Evolutionary conservation across 2,329 filamentous ascomycete genomes (phyloP).

Genomic region (Pleurostoma richardsiae): DNA sequence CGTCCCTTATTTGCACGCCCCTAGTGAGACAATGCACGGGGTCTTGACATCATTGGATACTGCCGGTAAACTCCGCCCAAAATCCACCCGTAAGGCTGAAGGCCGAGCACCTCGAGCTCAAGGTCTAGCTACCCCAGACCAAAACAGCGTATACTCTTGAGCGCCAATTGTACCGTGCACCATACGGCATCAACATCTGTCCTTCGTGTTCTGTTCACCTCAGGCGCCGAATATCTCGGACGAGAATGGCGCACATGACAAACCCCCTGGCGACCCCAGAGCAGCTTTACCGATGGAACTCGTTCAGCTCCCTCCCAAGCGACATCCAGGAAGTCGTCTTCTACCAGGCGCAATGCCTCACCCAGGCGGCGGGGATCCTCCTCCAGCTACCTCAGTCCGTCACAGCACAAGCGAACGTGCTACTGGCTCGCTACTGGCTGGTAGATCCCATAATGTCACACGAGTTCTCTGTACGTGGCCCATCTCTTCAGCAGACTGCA

Average conservation of each 20-base stretch:
- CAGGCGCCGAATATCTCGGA: too few relatives aligned
- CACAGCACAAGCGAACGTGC: constrained; percentile 77
- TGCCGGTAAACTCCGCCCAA: too few relatives aligned
- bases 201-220: too few relatives aligned
- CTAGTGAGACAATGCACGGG: too few relatives aligned
- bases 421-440: constrained; percentile 78
- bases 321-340: constrained; percentile 70
- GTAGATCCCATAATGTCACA: constrained; percentile 47
- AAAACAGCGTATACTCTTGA: too few relatives aligned
- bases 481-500: constrained; percentile 1
- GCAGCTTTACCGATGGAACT: constrained; percentile 57
- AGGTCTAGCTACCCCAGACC: too few relatives aligned
- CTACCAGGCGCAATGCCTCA: constrained; percentile 66
- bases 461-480: constrained; percentile 50
- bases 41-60: too few relatives aligned
- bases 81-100: too few relatives aligned
- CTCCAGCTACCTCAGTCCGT: constrained; percentile 80
- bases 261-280: constrained; percentile 70
- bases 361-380: constrained; percentile 74
- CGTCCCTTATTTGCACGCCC: too few relatives aligned
- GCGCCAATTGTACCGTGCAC: too few relatives aligned
- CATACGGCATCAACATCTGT: too few relatives aligned
- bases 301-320: constrained; percentile 54
- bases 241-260: constrained; percentile 53
- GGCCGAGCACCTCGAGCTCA: too few relatives aligned